These are phyloP conservation scores for Glaciozyma martinii DNA, from an alignment of 768 basidiomycete species.

Conservation along the genomic window DNA sequence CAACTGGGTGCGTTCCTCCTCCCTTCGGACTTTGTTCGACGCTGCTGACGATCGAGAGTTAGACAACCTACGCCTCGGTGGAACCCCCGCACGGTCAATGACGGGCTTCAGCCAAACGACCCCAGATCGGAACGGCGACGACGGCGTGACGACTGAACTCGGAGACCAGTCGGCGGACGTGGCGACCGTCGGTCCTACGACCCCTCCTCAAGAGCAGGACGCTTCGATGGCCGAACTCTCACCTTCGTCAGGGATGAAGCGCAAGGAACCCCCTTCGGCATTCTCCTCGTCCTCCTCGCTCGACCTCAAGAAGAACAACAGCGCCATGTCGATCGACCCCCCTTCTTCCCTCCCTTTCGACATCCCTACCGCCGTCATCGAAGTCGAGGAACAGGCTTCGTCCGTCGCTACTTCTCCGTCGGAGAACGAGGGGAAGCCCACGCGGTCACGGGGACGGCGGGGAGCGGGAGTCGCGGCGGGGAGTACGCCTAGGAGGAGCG, in stretches of 20 bases:
- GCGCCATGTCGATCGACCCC: constrained; percentile 1
- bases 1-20: constrained; percentile 7
- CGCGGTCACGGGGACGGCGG: not conserved
- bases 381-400: not conserved
- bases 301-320: not conserved
- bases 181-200: not conserved
- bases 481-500: not conserved
- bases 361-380: not conserved
- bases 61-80: constrained; percentile 22
- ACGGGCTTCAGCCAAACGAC: not conserved
- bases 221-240: not conserved
- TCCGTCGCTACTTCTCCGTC: not conserved
- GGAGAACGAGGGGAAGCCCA: not conserved
- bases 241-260: not conserved
- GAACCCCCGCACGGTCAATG: not conserved
- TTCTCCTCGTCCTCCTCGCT: not conserved
- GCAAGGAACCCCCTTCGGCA: not conserved
- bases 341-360: not conserved
- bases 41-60: not conserved
- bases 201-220: not conserved
- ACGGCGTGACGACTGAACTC: not conserved
- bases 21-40: too few relatives aligned
- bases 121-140: not conserved
- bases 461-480: not conserved
- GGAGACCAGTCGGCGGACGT: not conserved